Conservation (phyloP, 331 rosid species). For the Acacia concinna region DNA sequence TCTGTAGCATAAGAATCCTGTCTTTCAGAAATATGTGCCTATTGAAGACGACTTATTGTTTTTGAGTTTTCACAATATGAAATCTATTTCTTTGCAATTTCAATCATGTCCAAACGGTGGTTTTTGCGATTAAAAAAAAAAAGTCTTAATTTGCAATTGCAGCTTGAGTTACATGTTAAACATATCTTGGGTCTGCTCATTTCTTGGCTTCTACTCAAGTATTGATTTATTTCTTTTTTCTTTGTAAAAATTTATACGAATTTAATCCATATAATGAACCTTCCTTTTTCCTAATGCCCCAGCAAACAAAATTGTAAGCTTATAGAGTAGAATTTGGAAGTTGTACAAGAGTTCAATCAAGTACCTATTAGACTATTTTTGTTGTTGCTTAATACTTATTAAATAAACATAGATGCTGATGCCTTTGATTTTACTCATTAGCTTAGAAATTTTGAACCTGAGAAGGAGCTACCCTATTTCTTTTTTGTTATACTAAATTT, state of each 20-base stretch:
- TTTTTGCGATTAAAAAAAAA: neutral
- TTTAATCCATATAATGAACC: neutral
- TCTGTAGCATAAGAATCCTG: neutral
- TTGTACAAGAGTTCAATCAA: neutral
- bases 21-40: neutral
- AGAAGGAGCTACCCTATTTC: neutral
- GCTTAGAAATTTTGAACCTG: neutral
- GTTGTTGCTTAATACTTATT: neutral
- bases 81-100: neutral
- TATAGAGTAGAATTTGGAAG: neutral
- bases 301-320: neutral
- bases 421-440: neutral
- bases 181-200: neutral
- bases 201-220: neutral
- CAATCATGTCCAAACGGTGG: neutral
- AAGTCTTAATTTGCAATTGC: neutral
- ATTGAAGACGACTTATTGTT: neutral
- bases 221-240: neutral
- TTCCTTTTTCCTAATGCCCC: neutral
- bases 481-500: neutral
- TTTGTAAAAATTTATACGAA: neutral
- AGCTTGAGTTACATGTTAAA: neutral
- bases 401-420: neutral
- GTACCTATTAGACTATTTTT: neutral
- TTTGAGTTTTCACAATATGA: neutral